Evolutionary conservation across 768 basidiomycete genomes (phyloP), one percentile per base, ranked within the genome.

Genomic region (Megacollybia marginata): DNA sequence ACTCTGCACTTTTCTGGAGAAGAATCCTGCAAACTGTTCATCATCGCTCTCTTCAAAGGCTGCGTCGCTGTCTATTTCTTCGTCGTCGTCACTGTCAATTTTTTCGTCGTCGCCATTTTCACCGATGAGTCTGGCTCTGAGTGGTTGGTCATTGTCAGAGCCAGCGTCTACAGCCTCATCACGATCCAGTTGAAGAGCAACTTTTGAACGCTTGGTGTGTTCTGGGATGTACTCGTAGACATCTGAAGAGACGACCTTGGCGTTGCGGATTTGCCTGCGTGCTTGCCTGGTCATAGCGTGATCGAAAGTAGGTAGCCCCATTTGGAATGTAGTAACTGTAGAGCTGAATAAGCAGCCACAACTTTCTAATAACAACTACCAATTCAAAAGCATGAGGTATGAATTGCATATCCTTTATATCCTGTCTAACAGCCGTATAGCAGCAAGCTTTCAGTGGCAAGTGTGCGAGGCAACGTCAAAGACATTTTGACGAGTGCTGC

Each of bases 401-500:
- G 4, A 28, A 3, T 28, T 28, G 23, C 23, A 28, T 28, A 28
- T 28, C 23, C 23, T 28, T 28, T 28, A 28, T 28, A 28, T 28
- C 6, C 23, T 28, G 23, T 28, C 7, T 49, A 35, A 42, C 16
- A 47, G 50, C 35, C 46, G 51, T 67, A 64, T 62, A 63, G 70
- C 61, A 80, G 77, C 66, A 96, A 95, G 78, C 87, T 96, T 71
- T 91, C 89, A 86, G 94, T 95, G 82, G 82, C 92, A 86, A 95
- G 93, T 85, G 95, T 99, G 91, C 95, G 96, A 85, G 85, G 84
- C 75, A 92, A 89, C 65, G 82, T 97, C 72, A 89, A 89, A 72
- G 90, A 92, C 58, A 81, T 98, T 56, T 79, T 95, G 54, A 82
- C 78, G 50, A 83, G 85, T 15, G 82, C 92, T 61, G 85, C 85